A percentile compares a stretch with the other conserved stretches of the same genome.
phyloP scores from a whole-genome alignment of 495 filamentous ascomycete genomes.

The Podospora pseudocomata region DNA sequence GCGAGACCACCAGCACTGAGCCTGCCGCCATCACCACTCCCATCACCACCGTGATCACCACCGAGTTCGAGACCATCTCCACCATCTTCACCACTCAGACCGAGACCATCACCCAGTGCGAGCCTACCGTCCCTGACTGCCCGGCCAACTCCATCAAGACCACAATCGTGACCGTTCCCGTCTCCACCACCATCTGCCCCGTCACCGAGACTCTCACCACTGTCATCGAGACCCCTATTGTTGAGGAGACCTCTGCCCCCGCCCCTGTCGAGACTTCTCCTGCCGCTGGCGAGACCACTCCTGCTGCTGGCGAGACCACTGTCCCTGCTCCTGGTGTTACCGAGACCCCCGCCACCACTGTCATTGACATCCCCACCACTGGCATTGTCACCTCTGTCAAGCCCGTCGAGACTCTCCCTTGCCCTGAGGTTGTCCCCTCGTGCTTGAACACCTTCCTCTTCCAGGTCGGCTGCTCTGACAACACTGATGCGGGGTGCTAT shows the following conservation, averaged over 20 bases:
- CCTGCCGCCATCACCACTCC: constrained; percentile 16
- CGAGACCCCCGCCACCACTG: constrained; percentile 4
- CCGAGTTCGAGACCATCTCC: constrained; percentile 48
- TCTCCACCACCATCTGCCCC: constrained; percentile 61
- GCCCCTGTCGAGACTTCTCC: constrained; percentile 5
- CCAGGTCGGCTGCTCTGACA: constrained; percentile 70
- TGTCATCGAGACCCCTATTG: constrained; percentile 15
- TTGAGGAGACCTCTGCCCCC: constrained; percentile 5
- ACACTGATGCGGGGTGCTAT: constrained; percentile 81
- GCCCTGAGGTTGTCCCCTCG: constrained; percentile 73
- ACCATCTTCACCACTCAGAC: constrained; percentile 59
- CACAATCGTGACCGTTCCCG: constrained; percentile 54
- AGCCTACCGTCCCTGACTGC: constrained; percentile 54
- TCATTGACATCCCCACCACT: constrained; percentile 18
- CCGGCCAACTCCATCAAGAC: constrained; percentile 48
- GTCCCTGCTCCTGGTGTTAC: constrained; percentile 6
- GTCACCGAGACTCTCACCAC: constrained; percentile 42
- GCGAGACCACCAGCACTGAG: constrained; percentile 19
- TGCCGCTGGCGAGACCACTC: neutral
- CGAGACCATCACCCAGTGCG: constrained; percentile 59
- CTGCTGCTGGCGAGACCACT: constrained; percentile 5
- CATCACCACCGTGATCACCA: constrained; percentile 30
- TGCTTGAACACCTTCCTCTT: constrained; percentile 94
- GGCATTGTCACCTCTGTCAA: constrained; percentile 33
- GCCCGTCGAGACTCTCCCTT: constrained; percentile 49